Evolutionary conservation across 495 filamentous ascomycete species (phyloP), one percentile per base, ranked within the genome.

Genomic region (Bombardia bombarda): DNA sequence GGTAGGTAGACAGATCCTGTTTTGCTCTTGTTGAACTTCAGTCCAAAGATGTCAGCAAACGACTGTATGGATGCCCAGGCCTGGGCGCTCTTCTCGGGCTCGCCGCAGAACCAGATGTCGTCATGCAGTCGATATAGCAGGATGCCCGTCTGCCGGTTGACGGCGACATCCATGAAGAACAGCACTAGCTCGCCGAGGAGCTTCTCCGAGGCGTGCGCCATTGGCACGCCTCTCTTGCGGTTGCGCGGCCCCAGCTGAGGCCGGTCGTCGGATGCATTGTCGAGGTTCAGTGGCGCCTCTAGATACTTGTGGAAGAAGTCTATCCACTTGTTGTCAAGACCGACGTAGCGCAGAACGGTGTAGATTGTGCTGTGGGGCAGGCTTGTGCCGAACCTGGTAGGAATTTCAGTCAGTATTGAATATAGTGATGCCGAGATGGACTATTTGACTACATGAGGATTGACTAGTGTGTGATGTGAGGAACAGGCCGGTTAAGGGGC

Each of bases 21-120:
- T 54, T 82, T 84, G 21, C 71, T 67, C 32, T 58, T 51, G 54
- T 82, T 85, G 52, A 85, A 73, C 26, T 73, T 52, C 24, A 84
- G 61, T 0, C 81, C 80, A 57, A 79, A 74, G 1, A 74, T 57
- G 13, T 67, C 56, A 22, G 72, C 62, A 43, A 79, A 84, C 12
- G 62, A 43, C 21, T 68, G 63, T 71, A 84, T 79, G 13, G 66
- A 62, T 7, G 52, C 42, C 82, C 82, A 86, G 4, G 78, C 82
- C 35, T 65, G 62, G 21, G 63, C 68, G 40, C 75, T 77, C n/a
- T 58, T 65, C 7, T 63, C 45, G 18, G 75, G 71, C 17, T 76
- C 58, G n/a, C 77, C 73, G 64, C 78, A 79, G 42, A 85, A 72
- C 79, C 80, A 85, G 40, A 86, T 71, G 52, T 86, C 82, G 51